Percentiles rank a stretch among this genome's conserved stretches.
phyloP scores from a whole-genome alignment of 176 grass and related monocot genomes.

The barley (Hordeum vulgare) region DNA sequence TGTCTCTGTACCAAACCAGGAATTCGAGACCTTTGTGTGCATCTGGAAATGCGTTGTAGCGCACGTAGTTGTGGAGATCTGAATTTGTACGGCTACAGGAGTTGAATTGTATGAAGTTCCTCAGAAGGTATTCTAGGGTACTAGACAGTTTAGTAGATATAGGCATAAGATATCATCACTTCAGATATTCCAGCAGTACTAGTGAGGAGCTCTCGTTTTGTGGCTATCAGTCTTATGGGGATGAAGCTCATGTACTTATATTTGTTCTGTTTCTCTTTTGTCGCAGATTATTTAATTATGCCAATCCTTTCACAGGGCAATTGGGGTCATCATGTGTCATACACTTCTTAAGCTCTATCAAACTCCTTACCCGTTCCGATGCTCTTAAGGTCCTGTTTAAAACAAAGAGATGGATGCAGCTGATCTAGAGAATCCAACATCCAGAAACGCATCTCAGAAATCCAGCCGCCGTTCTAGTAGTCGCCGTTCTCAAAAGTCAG shows the following conservation, averaged over 20 bases:
- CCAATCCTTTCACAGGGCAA: constrained; percentile 25
- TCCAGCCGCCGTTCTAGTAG: constrained; percentile 53
- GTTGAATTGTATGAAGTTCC: not conserved
- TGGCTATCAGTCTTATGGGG: not conserved
- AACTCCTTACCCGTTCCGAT: not conserved
- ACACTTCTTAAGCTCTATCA: not conserved
- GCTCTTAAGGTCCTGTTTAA: constrained; percentile 16
- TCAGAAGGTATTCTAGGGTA: not conserved
- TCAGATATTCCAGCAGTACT: not conserved
- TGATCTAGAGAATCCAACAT: constrained; percentile 50
- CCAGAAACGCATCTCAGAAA: constrained; percentile 59
- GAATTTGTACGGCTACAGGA: not conserved
- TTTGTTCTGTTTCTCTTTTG: not conserved
- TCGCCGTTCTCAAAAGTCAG: constrained; percentile 47
- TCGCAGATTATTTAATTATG: constrained; percentile 21
- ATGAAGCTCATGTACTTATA: not conserved
- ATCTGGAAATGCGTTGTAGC: not conserved
- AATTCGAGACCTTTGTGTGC: not conserved
- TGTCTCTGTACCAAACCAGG: not conserved
- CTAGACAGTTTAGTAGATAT: not conserved
- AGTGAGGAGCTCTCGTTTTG: not conserved
- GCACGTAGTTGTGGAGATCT: not conserved
- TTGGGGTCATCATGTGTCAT: constrained; percentile 23
- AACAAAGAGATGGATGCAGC: constrained; percentile 56
- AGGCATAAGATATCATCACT: not conserved